Evolutionary conservation across 208 protist genomes (phyloP).

Genomic region (Leishmania guyanensis): DNA sequence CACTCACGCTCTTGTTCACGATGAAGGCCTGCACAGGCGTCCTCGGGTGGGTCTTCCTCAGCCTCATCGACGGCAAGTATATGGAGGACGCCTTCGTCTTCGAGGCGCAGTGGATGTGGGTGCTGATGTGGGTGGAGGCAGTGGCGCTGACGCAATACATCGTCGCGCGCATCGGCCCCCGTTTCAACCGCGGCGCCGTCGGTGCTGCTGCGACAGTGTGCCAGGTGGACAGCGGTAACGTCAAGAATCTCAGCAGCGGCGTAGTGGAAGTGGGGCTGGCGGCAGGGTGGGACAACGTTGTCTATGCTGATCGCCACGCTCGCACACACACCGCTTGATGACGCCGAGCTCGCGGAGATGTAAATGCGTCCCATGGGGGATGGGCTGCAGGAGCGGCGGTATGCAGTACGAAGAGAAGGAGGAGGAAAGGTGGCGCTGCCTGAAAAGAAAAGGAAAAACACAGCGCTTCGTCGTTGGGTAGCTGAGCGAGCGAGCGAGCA

Average conservation of each 20-base stretch:
- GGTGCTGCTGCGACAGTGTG: too few species aligned
- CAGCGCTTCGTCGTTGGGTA: too few species aligned
- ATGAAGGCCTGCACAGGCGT: slow-evolving; percentile 10
- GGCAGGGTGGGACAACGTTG: background rate
- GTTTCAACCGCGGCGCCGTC: background rate
- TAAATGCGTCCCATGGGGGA: background rate
- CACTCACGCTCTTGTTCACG: slow-evolving; percentile 20
- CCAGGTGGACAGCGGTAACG: background rate
- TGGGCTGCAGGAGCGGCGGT: background rate
- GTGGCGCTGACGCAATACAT: slow-evolving; percentile 27
- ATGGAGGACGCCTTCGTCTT: slow-evolving; percentile 27
- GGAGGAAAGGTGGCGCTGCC: too few species aligned
- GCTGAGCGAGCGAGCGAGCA: too few species aligned
- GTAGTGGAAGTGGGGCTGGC: background rate
- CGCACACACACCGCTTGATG: background rate
- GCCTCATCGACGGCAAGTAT: slow-evolving; percentile 14
- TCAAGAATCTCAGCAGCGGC: background rate
- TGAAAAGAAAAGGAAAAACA: too few species aligned
- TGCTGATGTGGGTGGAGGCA: slow-evolving; percentile 24
- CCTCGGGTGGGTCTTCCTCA: slow-evolving; percentile 19
- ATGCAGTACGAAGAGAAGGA: background rate
- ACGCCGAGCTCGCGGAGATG: background rate
- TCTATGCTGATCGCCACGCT: background rate
- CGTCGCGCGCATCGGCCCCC: background rate
- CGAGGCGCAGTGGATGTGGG: slow-evolving; percentile 18